Evolutionary conservation across 2,329 filamentous ascomycete species (phyloP).

Genomic region (Penicillium hordei): DNA sequence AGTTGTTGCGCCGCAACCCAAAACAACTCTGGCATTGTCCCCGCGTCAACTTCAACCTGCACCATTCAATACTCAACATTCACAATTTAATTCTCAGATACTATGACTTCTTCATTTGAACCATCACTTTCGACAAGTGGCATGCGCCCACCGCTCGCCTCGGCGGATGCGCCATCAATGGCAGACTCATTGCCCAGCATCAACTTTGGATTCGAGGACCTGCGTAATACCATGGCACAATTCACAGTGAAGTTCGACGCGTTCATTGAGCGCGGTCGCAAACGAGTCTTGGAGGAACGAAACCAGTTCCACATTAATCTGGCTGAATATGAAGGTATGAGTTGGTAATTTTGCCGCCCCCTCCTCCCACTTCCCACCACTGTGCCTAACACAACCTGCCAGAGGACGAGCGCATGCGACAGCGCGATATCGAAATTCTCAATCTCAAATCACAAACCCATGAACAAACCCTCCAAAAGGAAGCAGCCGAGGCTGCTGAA

Average conservation of each 20-base stretch:
- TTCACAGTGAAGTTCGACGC: slow-evolving; percentile 89
- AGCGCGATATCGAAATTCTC: slow-evolving; percentile 79
- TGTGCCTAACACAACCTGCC: slow-evolving; percentile 14
- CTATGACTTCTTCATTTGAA: slow-evolving; percentile 53
- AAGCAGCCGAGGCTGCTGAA: slow-evolving; percentile 61
- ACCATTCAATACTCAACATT: not conserved
- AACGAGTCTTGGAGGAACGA: slow-evolving; percentile 85
- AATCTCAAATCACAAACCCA: slow-evolving; percentile 57
- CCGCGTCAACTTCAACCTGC: slow-evolving; percentile 1
- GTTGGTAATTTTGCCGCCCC: no score
- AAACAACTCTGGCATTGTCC: slow-evolving; percentile 12
- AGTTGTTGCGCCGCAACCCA: slow-evolving; percentile 34
- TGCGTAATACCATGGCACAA: slow-evolving; percentile 90
- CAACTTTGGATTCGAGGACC: slow-evolving; percentile 93
- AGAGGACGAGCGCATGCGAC: slow-evolving; percentile 92
- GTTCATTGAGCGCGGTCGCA: slow-evolving; percentile 89
- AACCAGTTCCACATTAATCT: slow-evolving; percentile 92
- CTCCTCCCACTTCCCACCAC: not conserved
- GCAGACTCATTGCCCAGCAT: slow-evolving; percentile 74
- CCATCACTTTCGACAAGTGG: slow-evolving; percentile 56
- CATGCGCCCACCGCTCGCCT: slow-evolving; percentile 53
- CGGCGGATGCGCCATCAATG: slow-evolving; percentile 58
- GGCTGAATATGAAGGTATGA: slow-evolving; percentile 79
- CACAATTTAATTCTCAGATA: not conserved
- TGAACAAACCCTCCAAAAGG: slow-evolving; percentile 57